Percentiles rank a stretch among this genome's conserved stretches.
Conservation (phyloP, 1,139 yeast species). For the Sugiyamaella grinbergsii region DNA sequence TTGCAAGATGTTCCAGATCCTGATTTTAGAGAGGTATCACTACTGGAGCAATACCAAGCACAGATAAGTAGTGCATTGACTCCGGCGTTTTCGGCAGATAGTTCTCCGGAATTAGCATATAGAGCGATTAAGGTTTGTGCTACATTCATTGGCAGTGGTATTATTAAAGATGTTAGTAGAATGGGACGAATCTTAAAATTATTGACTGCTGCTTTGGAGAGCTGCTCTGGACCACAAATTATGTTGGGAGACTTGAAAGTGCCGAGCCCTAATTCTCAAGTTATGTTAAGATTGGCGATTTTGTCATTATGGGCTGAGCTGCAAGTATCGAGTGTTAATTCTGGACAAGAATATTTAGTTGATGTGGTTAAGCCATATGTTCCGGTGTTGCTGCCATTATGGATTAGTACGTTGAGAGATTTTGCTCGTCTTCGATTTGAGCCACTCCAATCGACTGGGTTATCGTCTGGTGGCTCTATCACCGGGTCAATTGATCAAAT, state of each 20-base stretch:
- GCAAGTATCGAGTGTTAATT: constrained; percentile 50
- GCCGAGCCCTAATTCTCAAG: constrained; percentile 48
- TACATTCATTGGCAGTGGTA: constrained; percentile 63
- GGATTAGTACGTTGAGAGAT: constrained; percentile 78
- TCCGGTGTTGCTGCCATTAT: constrained; percentile 64
- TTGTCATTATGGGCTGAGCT: constrained; percentile 89
- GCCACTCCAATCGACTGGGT: constrained; percentile 47
- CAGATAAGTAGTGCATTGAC: constrained; percentile 87
- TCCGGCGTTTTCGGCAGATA: constrained; percentile 80
- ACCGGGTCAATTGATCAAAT: constrained; percentile 41
- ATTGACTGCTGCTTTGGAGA: constrained; percentile 67
- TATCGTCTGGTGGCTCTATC: constrained; percentile 31
- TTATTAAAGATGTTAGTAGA: constrained; percentile 51
- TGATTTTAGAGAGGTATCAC: constrained; percentile 66
- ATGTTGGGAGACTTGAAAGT: constrained; percentile 49
- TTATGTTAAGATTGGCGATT: constrained; percentile 67
- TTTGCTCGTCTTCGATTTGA: constrained; percentile 68
- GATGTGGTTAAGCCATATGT: constrained; percentile 62
- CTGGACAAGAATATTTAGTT: constrained; percentile 43
- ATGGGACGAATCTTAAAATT: constrained; percentile 66
- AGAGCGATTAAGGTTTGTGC: constrained; percentile 81
- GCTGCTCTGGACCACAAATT: constrained; percentile 45
- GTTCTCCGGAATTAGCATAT: constrained; percentile 72
- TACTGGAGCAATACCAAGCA: constrained; percentile 91
- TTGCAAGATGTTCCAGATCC: constrained; percentile 65